These are phyloP conservation scores for Xylaria sp. DNA, from an alignment of 2,329 filamentous ascomycete genomes.

Conservation along the genomic window DNA sequence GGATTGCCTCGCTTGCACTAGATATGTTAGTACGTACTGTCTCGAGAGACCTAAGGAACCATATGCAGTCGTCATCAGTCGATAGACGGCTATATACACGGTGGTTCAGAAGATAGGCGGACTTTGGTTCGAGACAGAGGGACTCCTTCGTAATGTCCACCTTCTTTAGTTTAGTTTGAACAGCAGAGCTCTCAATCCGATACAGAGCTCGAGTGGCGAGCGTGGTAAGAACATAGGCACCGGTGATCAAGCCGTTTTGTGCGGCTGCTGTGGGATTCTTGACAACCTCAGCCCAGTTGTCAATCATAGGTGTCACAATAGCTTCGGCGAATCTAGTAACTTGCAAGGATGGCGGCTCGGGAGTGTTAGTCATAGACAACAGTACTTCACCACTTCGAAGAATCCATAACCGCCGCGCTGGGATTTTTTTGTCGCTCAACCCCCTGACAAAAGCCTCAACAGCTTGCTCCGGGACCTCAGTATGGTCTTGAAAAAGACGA, in stretches of 20 bases:
- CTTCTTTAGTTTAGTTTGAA: slow-evolving; percentile 64
- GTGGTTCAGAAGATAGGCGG: slow-evolving; percentile 86
- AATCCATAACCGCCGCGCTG: slow-evolving; percentile 82
- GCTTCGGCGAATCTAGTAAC: slow-evolving; percentile 63
- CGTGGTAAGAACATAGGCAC: slow-evolving; percentile 78
- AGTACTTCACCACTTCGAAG: slow-evolving; percentile 77
- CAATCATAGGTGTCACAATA: slow-evolving; percentile 65
- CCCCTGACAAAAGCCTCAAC: slow-evolving; percentile 82
- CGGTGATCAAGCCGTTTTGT: slow-evolving; percentile 84
- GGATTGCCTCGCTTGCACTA: slow-evolving; percentile 61
- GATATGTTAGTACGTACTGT: slow-evolving; percentile 67
- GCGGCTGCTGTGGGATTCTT: slow-evolving; percentile 81
- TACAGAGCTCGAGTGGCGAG: slow-evolving; percentile 67
- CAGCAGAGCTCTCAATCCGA: slow-evolving; percentile 63
- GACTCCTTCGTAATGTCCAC: slow-evolving; percentile 71
- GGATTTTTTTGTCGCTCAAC: slow-evolving; percentile 82
- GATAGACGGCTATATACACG: slow-evolving; percentile 85
- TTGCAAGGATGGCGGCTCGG: slow-evolving; percentile 59
- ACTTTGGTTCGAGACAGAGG: slow-evolving; percentile 78
- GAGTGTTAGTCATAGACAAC: slow-evolving; percentile 62
- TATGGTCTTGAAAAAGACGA: slow-evolving; percentile 69
- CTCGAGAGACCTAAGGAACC: slow-evolving; percentile 77
- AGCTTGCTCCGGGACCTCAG: slow-evolving; percentile 71
- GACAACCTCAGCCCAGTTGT: slow-evolving; percentile 80
- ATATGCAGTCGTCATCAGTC: slow-evolving; percentile 78